phyloP scores from a whole-genome alignment of 768 basidiomycete species.

The Tulasnella sp. region DNA sequence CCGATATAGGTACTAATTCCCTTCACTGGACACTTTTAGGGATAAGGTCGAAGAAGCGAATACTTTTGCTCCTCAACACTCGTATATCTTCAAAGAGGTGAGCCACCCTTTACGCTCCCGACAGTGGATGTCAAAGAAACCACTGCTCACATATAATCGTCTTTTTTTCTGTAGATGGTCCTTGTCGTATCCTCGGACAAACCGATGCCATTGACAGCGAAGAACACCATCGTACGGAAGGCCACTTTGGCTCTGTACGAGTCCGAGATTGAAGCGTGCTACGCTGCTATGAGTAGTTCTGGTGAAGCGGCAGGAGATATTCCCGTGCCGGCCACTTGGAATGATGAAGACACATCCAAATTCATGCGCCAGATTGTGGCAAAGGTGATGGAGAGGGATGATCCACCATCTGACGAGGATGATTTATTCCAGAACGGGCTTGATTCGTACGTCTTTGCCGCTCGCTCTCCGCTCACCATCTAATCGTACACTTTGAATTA shows the following conservation, averaged over 20 bases:
- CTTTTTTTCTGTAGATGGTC: conserved; percentile 8
- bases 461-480: not conserved
- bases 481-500: conserved; percentile 17
- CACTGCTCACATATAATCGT: not conserved
- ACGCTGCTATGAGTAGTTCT: conserved; percentile 6
- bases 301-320: conserved; percentile 5
- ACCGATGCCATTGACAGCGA: conserved; percentile 14
- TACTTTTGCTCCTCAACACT: conserved; percentile 19
- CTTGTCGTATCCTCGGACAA: conserved; percentile 9
- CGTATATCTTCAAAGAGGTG: conserved; percentile 15
- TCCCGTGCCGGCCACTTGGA: conserved; percentile 9
- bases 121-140: no score
- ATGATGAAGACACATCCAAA: conserved; percentile 16
- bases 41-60: conserved; percentile 20
- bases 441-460: conserved; percentile 21
- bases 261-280: conserved; percentile 14
- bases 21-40: no score
- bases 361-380: conserved; percentile 25
- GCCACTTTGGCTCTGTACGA: conserved; percentile 6
- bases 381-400: not conserved
- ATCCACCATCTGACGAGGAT: conserved; percentile 24
- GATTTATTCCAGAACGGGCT: conserved; percentile 33
- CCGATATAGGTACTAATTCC: no score
- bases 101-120: no score
- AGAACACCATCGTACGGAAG: conserved; percentile 3